A percentile compares a stretch with the other conserved stretches of the same genome.
Conservation (phyloP, 352 stramenopile species). For the Globisporangium yorkense region DNA sequence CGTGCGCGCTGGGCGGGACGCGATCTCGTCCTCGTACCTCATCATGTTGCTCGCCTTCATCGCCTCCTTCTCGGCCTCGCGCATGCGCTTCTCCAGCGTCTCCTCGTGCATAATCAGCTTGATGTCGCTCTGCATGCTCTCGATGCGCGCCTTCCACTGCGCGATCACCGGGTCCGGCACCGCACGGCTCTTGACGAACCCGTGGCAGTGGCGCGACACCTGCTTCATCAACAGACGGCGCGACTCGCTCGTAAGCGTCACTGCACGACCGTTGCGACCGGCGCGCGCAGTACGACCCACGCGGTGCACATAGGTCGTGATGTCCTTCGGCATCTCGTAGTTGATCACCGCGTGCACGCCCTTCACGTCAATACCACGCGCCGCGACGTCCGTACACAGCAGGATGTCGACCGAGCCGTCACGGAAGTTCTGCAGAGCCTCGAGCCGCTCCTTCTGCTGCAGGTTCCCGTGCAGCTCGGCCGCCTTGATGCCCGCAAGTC, state of each 20-base stretch:
- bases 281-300: constrained; percentile 97
- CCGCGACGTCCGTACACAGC: constrained; percentile 98
- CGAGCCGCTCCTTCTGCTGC: constrained; percentile 93
- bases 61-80: constrained; percentile 86
- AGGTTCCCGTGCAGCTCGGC: constrained; percentile 98
- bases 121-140: constrained; percentile 75
- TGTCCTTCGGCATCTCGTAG: constrained; percentile 98
- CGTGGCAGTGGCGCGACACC: constrained; percentile 82
- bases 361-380: constrained; percentile 97
- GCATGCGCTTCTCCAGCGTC: constrained; percentile 87
- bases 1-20: constrained; percentile 74
- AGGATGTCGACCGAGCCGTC: constrained; percentile 94
- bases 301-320: constrained; percentile 98
- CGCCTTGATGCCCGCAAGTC: constrained; percentile 93
- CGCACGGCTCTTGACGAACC: constrained; percentile 88
- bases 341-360: constrained; percentile 99
- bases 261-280: constrained; percentile 87
- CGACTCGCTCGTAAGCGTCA: constrained; percentile 88
- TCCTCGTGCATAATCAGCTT: constrained; percentile 85
- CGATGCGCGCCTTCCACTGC: constrained; percentile 83
- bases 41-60: constrained; percentile 88
- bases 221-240: constrained; percentile 94
- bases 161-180: constrained; percentile 85
- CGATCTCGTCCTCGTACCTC: constrained; percentile 89
- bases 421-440: constrained; percentile 95